Evolutionary conservation across 768 basidiomycete species (phyloP).

Genomic region (Pisolithus microcarpus): DNA sequence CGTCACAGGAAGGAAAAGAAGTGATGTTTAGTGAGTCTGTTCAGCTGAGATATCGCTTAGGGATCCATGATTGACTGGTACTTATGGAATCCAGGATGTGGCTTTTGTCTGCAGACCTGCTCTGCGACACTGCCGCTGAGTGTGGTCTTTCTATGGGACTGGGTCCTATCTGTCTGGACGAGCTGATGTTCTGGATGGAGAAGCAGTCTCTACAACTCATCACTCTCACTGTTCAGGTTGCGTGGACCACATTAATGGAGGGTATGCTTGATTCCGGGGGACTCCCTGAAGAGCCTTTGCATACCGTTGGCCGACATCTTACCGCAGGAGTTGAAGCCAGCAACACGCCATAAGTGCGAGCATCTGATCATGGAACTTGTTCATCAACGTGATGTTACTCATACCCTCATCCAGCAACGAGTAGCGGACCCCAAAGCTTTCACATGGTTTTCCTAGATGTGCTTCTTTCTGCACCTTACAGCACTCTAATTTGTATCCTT

Average conservation of each 20-base stretch:
- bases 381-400: constrained; percentile 93
- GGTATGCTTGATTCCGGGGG: constrained; percentile 48
- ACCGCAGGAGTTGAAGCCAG: constrained; percentile 76
- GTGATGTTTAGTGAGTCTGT: constrained; percentile 80
- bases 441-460: constrained; percentile 96
- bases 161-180: too few relatives aligned
- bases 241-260: constrained; percentile 88
- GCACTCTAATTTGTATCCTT: too few relatives aligned
- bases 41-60: constrained; percentile 83
- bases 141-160: constrained; percentile 49
- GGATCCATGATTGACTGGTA: constrained; percentile 71
- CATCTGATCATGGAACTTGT: constrained; percentile 98
- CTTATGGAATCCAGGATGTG: constrained; percentile 73
- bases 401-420: constrained; percentile 62
- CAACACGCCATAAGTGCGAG: constrained; percentile 94
- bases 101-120: constrained; percentile 72
- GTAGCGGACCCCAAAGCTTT: constrained; percentile 66
- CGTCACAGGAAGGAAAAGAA: constrained; percentile 93
- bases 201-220: constrained; percentile 94
- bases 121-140: constrained; percentile 75
- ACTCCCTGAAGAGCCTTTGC: constrained; percentile 60
- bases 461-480: constrained; percentile 72
- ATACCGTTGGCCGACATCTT: constrained; percentile 89
- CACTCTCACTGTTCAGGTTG: constrained; percentile 87
- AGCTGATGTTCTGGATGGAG: neutral